Evolutionary conservation across 768 basidiomycete species (phyloP).

Genomic region (Paxillus rubicundulus): DNA sequence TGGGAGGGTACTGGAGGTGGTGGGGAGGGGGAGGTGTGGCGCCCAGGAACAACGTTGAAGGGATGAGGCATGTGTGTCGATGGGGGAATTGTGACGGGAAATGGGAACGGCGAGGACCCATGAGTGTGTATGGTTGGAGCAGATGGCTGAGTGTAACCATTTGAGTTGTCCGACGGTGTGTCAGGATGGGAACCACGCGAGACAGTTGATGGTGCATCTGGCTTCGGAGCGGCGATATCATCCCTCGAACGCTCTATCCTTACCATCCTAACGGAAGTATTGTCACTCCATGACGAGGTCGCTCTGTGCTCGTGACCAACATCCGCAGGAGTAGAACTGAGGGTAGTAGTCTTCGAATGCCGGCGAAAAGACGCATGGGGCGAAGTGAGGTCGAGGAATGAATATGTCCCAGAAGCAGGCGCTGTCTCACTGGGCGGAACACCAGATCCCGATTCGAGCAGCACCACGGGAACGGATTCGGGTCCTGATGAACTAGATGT

Average conservation of each 20-base stretch:
- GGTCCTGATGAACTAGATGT: slow-evolving; percentile 24
- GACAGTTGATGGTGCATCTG: slow-evolving; percentile 33
- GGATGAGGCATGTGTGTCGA: slow-evolving; percentile 34
- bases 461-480: slow-evolving; percentile 31
- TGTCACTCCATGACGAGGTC: slow-evolving; percentile 15
- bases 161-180: slow-evolving; percentile 25
- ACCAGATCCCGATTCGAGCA: slow-evolving; percentile 23
- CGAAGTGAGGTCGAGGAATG: slow-evolving; percentile 31
- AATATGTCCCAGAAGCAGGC: slow-evolving; percentile 32
- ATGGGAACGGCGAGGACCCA: slow-evolving; percentile 38
- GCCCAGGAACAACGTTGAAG: slow-evolving; percentile 14
- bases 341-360: slow-evolving; percentile 26
- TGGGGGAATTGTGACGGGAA: slow-evolving; percentile 45
- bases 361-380: slow-evolving; percentile 23
- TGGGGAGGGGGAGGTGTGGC: slow-evolving; percentile 16
- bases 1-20: slow-evolving; percentile 9
- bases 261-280: slow-evolving; percentile 15
- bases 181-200: slow-evolving; percentile 24
- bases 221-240: slow-evolving; percentile 15
- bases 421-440: slow-evolving; percentile 19
- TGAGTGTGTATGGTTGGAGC: slow-evolving; percentile 22
- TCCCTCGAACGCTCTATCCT: slow-evolving; percentile 20
- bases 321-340: slow-evolving; percentile 28
- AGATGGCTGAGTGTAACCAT: slow-evolving; percentile 15
- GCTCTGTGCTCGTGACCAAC: slow-evolving; percentile 17